Conservation (phyloP, 2,329 filamentous ascomycete species). For the Lecanicillium sp. region DNA sequence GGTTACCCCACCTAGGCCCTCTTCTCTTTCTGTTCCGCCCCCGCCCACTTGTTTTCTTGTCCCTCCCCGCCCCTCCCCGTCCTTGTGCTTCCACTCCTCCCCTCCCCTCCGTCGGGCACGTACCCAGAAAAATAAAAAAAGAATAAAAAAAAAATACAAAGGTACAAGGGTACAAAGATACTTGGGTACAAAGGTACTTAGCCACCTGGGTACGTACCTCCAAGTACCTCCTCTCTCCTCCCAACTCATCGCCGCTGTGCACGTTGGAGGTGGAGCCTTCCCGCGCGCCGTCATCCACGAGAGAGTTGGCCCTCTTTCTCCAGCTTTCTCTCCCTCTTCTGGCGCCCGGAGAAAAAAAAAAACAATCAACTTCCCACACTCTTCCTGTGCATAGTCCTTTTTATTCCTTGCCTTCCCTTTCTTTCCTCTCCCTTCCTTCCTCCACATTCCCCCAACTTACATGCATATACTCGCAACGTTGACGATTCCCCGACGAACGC, state of each 20-base stretch:
- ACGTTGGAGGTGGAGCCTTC: constrained; percentile 12
- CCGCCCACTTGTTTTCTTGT: constrained; percentile 9
- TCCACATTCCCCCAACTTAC: neutral
- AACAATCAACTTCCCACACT: neutral
- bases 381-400: neutral
- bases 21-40: neutral
- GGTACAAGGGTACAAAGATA: neutral
- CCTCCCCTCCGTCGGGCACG: neutral
- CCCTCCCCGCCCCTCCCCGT: neutral
- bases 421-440: neutral
- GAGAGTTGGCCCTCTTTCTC: constrained; percentile 5
- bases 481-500: constrained; percentile 1
- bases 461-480: constrained; percentile 6
- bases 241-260: neutral
- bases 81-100: neutral
- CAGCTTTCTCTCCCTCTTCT: constrained; percentile 7
- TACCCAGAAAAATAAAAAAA: neutral
- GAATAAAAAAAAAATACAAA: too few relatives aligned
- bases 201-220: neutral
- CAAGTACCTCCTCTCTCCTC: neutral
- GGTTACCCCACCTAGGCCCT: neutral
- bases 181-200: constrained; percentile 2
- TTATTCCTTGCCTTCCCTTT: neutral
- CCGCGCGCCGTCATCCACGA: constrained; percentile 8
- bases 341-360: constrained; percentile 1